These are phyloP conservation scores for Tothia fuscella DNA, from an alignment of 2,329 filamentous ascomycete species.

Conservation along the genomic window DNA sequence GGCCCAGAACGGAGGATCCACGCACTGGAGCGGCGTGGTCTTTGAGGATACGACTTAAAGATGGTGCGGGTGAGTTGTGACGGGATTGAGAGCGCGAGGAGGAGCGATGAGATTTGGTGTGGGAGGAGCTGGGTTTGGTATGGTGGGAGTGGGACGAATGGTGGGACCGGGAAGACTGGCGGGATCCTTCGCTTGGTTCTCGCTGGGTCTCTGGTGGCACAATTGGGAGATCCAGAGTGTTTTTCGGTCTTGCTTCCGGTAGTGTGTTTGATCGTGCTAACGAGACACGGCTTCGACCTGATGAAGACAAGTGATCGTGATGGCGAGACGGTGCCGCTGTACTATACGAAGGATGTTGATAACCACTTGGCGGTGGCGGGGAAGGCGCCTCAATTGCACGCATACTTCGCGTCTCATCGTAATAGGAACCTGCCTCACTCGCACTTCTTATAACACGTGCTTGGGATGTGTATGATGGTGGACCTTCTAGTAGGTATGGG, in stretches of 20 bases:
- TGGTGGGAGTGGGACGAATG: background rate
- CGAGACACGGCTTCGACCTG: slow-evolving; percentile 2
- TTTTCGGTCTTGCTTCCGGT: background rate
- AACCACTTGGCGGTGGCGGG: slow-evolving; percentile 4
- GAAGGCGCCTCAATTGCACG: slow-evolving; percentile 9
- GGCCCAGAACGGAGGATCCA: slow-evolving; percentile 22
- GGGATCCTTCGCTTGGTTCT: background rate
- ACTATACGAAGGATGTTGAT: slow-evolving; percentile 6
- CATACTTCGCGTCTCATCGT: background rate
- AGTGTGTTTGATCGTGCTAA: background rate
- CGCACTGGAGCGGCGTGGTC: background rate
- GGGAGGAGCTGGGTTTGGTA: background rate
- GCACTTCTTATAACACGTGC: slow-evolving; percentile 2
- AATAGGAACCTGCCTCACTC: slow-evolving; percentile 3
- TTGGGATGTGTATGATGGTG: slow-evolving; percentile 3
- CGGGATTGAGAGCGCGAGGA: no score
- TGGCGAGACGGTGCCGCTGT: slow-evolving; percentile 2
- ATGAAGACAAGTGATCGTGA: background rate
- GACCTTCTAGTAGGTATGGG: slow-evolving; percentile 1
- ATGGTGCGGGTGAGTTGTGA: background rate
- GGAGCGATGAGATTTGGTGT: background rate
- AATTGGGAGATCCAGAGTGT: no score
- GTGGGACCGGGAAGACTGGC: background rate
- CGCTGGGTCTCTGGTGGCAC: background rate
- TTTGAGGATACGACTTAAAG: background rate